phyloP scores from a whole-genome alignment of 2,329 filamentous ascomycete genomes.

The Penicillium occitanis region DNA sequence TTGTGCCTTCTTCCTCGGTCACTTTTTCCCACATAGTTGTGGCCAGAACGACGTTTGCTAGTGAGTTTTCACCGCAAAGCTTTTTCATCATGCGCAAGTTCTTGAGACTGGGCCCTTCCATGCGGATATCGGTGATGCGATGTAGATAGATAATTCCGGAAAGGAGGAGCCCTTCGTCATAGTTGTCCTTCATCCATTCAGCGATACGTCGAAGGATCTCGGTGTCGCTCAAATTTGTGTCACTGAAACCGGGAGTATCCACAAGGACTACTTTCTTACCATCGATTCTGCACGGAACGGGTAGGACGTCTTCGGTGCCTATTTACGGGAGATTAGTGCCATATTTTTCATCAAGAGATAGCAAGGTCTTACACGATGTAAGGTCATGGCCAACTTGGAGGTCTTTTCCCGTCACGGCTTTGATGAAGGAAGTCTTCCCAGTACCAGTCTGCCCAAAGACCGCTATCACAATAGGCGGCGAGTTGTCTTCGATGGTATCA shows the following conservation, averaged over 20 bases:
- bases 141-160: slow-evolving; percentile 43
- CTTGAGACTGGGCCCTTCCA: slow-evolving; percentile 33
- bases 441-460: neutral
- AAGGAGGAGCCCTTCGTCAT: slow-evolving; percentile 27
- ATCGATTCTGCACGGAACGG: neutral
- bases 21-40: slow-evolving; percentile 40
- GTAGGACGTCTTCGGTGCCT: neutral
- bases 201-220: slow-evolving; percentile 41
- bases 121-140: slow-evolving; percentile 36
- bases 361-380: neutral
- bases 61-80: slow-evolving; percentile 38
- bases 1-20: neutral
- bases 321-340: neutral
- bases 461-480: neutral
- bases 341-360: neutral
- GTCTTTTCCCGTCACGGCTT: neutral
- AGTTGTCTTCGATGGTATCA: neutral
- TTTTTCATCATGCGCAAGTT: slow-evolving; percentile 42
- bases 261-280: slow-evolving; percentile 17
- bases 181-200: slow-evolving; percentile 30
- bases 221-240: slow-evolving; percentile 37
- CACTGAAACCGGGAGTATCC: slow-evolving; percentile 48
- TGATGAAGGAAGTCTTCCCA: neutral
- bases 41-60: slow-evolving; percentile 39
- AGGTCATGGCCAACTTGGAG: neutral